Evolutionary conservation across 371 early-diverging fungal species (phyloP).

Genomic region (Mycotypha africana): DNA sequence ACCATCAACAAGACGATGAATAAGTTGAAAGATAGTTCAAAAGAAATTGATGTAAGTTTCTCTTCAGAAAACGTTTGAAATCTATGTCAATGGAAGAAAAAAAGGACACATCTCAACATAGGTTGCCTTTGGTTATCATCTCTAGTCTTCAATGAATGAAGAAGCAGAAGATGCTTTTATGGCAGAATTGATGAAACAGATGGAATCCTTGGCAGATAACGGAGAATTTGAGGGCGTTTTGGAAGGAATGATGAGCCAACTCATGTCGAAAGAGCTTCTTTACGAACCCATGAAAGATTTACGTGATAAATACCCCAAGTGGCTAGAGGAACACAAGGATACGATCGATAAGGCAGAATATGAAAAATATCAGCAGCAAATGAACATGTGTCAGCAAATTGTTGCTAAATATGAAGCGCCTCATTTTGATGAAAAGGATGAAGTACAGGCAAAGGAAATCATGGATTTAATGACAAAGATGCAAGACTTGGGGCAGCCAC

Average conservation of each 20-base stretch:
- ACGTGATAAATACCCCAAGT: constrained; percentile 75
- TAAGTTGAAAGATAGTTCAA: constrained; percentile 79
- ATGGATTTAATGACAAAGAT: constrained; percentile 90
- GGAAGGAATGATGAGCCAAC: constrained; percentile 83
- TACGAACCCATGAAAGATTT: constrained; percentile 94
- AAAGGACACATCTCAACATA: background rate
- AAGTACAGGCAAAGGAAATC: constrained; percentile 62
- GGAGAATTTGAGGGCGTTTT: constrained; percentile 82
- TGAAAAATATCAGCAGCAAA: constrained; percentile 71
- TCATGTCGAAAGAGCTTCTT: constrained; percentile 88
- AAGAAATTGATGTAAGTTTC: constrained; percentile 67
- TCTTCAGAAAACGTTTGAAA: background rate
- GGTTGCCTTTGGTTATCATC: background rate
- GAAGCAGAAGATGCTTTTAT: constrained; percentile 68
- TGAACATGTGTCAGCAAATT: constrained; percentile 67
- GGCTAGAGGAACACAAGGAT: constrained; percentile 72
- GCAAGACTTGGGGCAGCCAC: constrained; percentile 95
- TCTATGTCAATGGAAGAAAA: background rate
- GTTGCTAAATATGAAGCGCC: constrained; percentile 69
- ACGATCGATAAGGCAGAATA: constrained; percentile 62
- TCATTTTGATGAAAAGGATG: constrained; percentile 58
- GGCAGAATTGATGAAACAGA: constrained; percentile 87
- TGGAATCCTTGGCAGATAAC: constrained; percentile 77
- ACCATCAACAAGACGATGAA: constrained; percentile 80
- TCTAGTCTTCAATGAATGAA: constrained; percentile 59